phyloP scores from a whole-genome alignment of 1,284 basidiomycete genomes.

The Ganoderma sp. region DNA sequence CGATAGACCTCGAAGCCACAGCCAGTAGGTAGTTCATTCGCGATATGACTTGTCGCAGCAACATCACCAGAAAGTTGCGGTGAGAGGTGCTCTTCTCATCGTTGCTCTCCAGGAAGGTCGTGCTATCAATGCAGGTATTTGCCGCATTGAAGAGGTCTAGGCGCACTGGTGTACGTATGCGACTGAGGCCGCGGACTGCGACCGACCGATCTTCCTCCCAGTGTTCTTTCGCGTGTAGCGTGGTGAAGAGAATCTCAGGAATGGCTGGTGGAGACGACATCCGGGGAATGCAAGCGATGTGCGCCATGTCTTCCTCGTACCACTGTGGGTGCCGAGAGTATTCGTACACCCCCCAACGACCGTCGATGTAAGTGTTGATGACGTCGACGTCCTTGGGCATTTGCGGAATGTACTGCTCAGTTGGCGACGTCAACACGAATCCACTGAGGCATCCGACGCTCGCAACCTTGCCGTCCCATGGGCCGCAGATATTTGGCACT shows the following conservation, averaged over 20 bases:
- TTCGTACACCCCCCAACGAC: slow-evolving; percentile 25
- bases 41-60: background rate
- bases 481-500: background rate
- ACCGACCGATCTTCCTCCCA: background rate
- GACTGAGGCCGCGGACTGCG: background rate
- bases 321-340: background rate
- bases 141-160: background rate
- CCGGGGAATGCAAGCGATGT: background rate
- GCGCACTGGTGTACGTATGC: background rate
- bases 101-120: background rate
- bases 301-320: background rate
- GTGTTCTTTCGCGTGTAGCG: background rate
- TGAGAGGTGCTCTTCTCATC: background rate
- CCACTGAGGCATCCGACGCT: background rate
- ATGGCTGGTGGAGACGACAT: background rate
- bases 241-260: background rate
- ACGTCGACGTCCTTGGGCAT: slow-evolving; percentile 15
- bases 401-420: background rate
- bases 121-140: background rate
- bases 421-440: background rate
- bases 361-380: slow-evolving; percentile 21
- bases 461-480: background rate
- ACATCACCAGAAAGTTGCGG: background rate
- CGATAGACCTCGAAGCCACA: background rate
- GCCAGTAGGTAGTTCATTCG: background rate